Percentiles rank a stretch among this genome's conserved stretches.
Conservation (phyloP, 2,329 filamentous ascomycete species). For the Fusarium foetens region DNA sequence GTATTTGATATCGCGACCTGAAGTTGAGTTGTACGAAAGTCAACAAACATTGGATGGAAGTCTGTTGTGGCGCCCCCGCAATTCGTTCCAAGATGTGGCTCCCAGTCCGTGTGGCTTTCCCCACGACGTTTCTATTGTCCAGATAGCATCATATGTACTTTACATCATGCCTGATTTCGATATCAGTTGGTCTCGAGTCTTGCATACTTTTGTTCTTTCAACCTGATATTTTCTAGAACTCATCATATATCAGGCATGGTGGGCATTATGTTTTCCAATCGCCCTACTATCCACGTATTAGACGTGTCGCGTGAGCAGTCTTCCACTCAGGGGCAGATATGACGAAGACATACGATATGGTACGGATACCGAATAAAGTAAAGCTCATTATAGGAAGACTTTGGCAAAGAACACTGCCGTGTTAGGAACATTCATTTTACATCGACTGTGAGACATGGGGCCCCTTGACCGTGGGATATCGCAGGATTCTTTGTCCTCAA, state of each 20-base stretch:
- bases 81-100: slow-evolving; percentile 21
- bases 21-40: slow-evolving; percentile 26
- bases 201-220: not conserved
- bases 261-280: not conserved
- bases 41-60: slow-evolving; percentile 20
- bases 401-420: not conserved
- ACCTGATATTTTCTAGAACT: not conserved
- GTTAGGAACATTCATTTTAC: not conserved
- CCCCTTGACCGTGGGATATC: slow-evolving; percentile 11
- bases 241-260: not conserved
- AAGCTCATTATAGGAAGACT: not conserved
- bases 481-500: not conserved
- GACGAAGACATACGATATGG: slow-evolving; percentile 1
- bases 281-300: not conserved
- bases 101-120: slow-evolving; percentile 19
- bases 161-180: not conserved
- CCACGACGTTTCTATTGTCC: not conserved
- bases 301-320: slow-evolving; percentile 11
- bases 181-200: not conserved
- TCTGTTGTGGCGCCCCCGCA: slow-evolving; percentile 31
- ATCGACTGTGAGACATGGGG: not conserved
- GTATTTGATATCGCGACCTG: slow-evolving; percentile 3
- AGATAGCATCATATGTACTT: slow-evolving; percentile 5
- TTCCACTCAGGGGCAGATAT: not conserved
- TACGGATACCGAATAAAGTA: not conserved